A percentile compares a stretch with the other conserved stretches of the same genome.
Evolutionary conservation across 1,284 basidiomycete species (phyloP).

Genomic region (Fomitopsis betulina): DNA sequence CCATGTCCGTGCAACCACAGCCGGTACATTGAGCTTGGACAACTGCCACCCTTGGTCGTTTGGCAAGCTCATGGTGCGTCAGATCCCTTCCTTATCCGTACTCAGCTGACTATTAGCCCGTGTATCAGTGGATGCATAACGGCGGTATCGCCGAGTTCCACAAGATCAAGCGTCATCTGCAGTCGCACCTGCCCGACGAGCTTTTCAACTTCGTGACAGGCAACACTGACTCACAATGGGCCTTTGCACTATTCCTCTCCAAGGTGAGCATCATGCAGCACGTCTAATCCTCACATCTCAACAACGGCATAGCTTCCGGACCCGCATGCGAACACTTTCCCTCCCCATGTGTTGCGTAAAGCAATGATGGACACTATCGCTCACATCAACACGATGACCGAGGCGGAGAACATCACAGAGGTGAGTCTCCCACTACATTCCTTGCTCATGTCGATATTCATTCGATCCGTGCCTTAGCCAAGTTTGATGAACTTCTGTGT

Average conservation of each 20-base stretch:
- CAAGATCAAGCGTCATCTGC: slow-evolving; percentile 77
- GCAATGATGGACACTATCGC: slow-evolving; percentile 88
- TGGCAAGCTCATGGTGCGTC: slow-evolving; percentile 79
- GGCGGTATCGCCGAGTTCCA: slow-evolving; percentile 83
- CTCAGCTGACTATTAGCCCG: slow-evolving; percentile 5
- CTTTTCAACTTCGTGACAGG: slow-evolving; percentile 85
- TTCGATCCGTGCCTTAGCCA: slow-evolving; percentile 45
- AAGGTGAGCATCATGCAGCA: slow-evolving; percentile 45
- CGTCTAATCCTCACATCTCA: slow-evolving; percentile 2
- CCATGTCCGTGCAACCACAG: slow-evolving; percentile 88
- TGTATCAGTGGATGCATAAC: slow-evolving; percentile 88
- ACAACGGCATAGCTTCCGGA: slow-evolving; percentile 61
- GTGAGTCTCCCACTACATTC: slow-evolving; percentile 31
- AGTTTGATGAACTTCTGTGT: slow-evolving; percentile 96
- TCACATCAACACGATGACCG: slow-evolving; percentile 73
- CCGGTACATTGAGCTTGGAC: slow-evolving; percentile 82
- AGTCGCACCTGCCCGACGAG: slow-evolving; percentile 72
- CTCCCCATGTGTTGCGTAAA: slow-evolving; percentile 57
- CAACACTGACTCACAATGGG: slow-evolving; percentile 97
- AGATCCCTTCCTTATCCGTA: not conserved
- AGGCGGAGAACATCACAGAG: slow-evolving; percentile 69
- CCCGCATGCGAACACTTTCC: slow-evolving; percentile 67
- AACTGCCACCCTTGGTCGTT: slow-evolving; percentile 93
- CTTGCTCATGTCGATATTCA: not conserved
- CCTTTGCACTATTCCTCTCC: slow-evolving; percentile 87